These are phyloP conservation scores for Vaccinium corymbosum DNA, from an alignment of 148 eudicot genomes.

Conservation along the genomic window DNA sequence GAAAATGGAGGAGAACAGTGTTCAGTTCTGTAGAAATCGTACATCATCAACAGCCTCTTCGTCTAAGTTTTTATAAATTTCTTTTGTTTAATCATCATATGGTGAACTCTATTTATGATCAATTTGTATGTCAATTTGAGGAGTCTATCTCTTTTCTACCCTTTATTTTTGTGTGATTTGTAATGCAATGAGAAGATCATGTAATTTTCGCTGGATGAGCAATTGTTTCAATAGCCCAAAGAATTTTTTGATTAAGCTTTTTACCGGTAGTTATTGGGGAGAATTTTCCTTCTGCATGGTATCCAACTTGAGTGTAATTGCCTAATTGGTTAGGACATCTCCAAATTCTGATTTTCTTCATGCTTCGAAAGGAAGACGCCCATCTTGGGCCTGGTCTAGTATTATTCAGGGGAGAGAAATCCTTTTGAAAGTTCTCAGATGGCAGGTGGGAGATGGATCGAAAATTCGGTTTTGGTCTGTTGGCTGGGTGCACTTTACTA, in stretches of 20 bases:
- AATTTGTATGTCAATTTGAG: background rate
- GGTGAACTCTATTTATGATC: background rate
- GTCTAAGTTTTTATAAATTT: background rate
- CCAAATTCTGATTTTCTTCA: background rate
- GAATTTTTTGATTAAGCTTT: too few species aligned
- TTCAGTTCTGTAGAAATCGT: conserved; percentile 50
- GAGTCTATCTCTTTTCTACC: background rate
- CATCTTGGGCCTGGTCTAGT: background rate
- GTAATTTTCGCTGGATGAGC: background rate
- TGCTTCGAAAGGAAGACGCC: rapidly evolving
- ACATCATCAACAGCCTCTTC: conserved; percentile 7
- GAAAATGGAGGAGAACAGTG: conserved; percentile 44
- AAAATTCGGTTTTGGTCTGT: too few species aligned
- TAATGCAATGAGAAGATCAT: background rate
- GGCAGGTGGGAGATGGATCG: background rate
- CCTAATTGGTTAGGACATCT: too few species aligned
- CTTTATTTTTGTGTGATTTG: background rate
- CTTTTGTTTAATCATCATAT: background rate
- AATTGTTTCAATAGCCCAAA: background rate
- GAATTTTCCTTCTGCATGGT: too few species aligned
- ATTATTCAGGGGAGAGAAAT: background rate
- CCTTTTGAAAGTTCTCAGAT: background rate
- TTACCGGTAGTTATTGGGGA: too few species aligned
- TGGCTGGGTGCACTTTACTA: too few species aligned
- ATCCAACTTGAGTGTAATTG: too few species aligned